Base-by-base conservation (phyloP, 2,329 filamentous ascomycete genomes). In the Pseudopyrenochaeta lycopersici region DNA sequence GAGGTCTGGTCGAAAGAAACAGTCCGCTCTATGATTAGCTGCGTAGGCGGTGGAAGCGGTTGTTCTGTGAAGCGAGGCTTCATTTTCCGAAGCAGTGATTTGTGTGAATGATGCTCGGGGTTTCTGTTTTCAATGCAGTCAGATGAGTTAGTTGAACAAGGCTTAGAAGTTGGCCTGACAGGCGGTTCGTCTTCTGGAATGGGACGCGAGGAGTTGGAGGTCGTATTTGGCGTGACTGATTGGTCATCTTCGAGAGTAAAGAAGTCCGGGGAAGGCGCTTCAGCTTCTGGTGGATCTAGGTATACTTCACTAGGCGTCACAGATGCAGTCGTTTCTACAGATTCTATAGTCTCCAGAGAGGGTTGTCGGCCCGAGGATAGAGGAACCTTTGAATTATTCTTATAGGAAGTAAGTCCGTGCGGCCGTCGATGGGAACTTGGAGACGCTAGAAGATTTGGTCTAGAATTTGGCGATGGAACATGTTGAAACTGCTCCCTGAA, bases 1-100 rank as follows among this genome's bases (percentile, higher is more conserved):
- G 71, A 76, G 14, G 60, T 62, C 39, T 76, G 73, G 38, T 73
- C 68, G 31, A 76, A 50, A 7, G 70, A 72, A 15, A 68, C 61
- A 15, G 66, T 70, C 42, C 71, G 72, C 31, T 73, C 58, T 46
- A 76, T 75, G 15, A 68, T 51, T 2, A 72, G 56, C 23, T 59
- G 59, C n/a, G 40, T 52, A 32, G 62, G 47, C 52, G 39, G 44
- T 29, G 55, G 39, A 14, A 58, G 42, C 10, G 57, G 45, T 33
- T 61, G 61, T 44, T 57, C 56, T 46, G 27, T 39, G 54, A 39
- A 57, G 31, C 30, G 58, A 47, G 59, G 52, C 49, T 59, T 66
- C 54, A 63, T 50, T 21, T 62, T 67, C 10, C 54, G 58, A 11
- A 72, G 52, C 12, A 72, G 41, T 1, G 67, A 64, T 29, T 62